These are phyloP conservation scores for Anisogramma anomala DNA, from an alignment of 2,329 filamentous ascomycete species.

Conservation along the genomic window DNA sequence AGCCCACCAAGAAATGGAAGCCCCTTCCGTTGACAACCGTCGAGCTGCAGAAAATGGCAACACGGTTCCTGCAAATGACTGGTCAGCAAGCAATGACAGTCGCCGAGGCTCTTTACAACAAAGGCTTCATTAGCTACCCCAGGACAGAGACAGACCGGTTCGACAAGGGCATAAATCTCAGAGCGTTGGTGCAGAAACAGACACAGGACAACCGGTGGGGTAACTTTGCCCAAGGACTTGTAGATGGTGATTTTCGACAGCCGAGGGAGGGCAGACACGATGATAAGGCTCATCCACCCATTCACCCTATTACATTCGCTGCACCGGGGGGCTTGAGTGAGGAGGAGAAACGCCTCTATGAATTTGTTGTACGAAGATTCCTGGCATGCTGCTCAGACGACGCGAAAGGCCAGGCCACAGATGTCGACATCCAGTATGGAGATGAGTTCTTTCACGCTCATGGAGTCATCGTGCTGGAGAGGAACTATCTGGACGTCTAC, in stretches of 20 bases:
- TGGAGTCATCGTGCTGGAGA: slow-evolving; percentile 72
- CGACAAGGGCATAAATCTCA: slow-evolving; percentile 77
- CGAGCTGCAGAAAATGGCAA: slow-evolving; percentile 92
- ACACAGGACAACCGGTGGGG: slow-evolving; percentile 68
- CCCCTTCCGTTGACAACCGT: slow-evolving; percentile 90
- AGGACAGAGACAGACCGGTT: slow-evolving; percentile 96
- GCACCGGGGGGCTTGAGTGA: slow-evolving; percentile 50
- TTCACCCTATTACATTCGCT: slow-evolving; percentile 87
- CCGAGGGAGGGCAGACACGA: slow-evolving; percentile 79
- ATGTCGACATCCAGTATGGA: slow-evolving; percentile 75
- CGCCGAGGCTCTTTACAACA: slow-evolving; percentile 81
- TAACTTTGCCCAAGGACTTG: slow-evolving; percentile 61
- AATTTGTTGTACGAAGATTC: slow-evolving; percentile 85
- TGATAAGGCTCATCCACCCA: slow-evolving; percentile 94
- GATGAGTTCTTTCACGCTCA: slow-evolving; percentile 71
- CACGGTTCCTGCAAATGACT: slow-evolving; percentile 76
- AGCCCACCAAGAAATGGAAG: slow-evolving; percentile 88
- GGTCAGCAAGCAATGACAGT: slow-evolving; percentile 82
- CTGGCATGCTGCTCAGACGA: slow-evolving; percentile 94
- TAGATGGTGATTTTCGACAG: slow-evolving; percentile 65
- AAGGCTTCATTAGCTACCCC: slow-evolving; percentile 94
- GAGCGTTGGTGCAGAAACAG: slow-evolving; percentile 72
- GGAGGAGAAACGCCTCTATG: slow-evolving; percentile 70
- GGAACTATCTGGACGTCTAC: slow-evolving; percentile 92
- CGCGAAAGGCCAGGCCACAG: slow-evolving; percentile 73